Percentiles rank a stretch among this genome's conserved stretches.
Evolutionary conservation across 2,329 filamentous ascomycete species (phyloP).

Genomic region (Colletotrichum aenigma): DNA sequence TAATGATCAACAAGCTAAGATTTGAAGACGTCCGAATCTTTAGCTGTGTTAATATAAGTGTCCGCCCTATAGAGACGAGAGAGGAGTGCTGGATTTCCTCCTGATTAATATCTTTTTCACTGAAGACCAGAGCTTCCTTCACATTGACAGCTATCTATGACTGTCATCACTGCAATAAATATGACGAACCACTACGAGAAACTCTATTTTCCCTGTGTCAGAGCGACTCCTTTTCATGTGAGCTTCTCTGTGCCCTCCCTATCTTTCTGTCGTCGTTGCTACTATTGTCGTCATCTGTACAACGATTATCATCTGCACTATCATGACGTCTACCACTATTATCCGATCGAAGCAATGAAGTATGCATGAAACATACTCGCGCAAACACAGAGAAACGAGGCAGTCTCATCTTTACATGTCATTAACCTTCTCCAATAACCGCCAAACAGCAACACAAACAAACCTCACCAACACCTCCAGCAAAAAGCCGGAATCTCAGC

Average conservation of each 20-base stretch:
- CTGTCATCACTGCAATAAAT: not conserved
- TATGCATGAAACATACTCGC: fast-evolving
- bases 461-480: not conserved
- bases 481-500: not conserved
- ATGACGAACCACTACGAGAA: not conserved
- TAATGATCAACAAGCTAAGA: not conserved
- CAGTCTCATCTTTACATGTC: fast-evolving
- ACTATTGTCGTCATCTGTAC: no score
- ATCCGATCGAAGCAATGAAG: not conserved
- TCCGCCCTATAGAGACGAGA: not conserved
- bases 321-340: no score
- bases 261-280: no score
- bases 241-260: no score
- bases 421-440: not conserved
- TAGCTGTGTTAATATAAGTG: not conserved
- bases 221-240: fast-evolving
- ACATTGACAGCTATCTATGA: fast-evolving
- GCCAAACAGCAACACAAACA: not conserved
- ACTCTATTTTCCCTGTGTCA: not conserved
- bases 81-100: not conserved
- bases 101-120: not conserved
- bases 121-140: not conserved
- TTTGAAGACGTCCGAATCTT: not conserved
- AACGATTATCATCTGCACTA: no score
- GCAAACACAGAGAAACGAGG: fast-evolving